Evolutionary conservation across 768 basidiomycete species (phyloP).

Genomic region (Mrakia hoshinonis): DNA sequence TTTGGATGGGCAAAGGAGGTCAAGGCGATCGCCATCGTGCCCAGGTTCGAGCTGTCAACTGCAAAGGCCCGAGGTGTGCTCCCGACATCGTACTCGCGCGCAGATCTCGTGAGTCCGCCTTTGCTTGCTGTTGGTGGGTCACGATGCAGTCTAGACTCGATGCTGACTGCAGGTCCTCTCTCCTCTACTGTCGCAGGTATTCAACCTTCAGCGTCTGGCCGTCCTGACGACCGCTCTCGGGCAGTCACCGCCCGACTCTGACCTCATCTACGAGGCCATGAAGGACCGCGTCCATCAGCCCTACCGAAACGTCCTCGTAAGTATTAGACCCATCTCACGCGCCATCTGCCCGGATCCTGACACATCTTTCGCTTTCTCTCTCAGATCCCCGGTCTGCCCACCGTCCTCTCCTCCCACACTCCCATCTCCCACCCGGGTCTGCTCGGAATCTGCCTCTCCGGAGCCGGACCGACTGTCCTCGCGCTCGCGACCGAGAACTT

Average conservation of each 20-base stretch:
- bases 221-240: slow-evolving; percentile 91
- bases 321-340: slow-evolving; percentile 36
- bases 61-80: slow-evolving; percentile 85
- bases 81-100: slow-evolving; percentile 73
- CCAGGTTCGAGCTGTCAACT: slow-evolving; percentile 89
- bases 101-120: slow-evolving; percentile 63
- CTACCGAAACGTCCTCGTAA: slow-evolving; percentile 74
- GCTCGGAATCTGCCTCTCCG: slow-evolving; percentile 92
- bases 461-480: slow-evolving; percentile 93
- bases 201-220: slow-evolving; percentile 91
- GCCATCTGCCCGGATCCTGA: no score
- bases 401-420: slow-evolving; percentile 80
- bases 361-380: not conserved
- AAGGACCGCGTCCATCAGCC: slow-evolving; percentile 97
- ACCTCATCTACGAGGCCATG: slow-evolving; percentile 98
- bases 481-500: slow-evolving; percentile 82
- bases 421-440: slow-evolving; percentile 86
- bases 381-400: slow-evolving; percentile 90
- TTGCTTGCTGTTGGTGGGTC: not conserved
- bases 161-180: not conserved
- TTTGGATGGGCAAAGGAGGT: slow-evolving; percentile 78
- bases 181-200: slow-evolving; percentile 54
- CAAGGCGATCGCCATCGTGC: slow-evolving; percentile 88
- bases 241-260: slow-evolving; percentile 82
- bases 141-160: not conserved